Percentiles rank a stretch among this genome's conserved stretches.
These are phyloP conservation scores for Coriaria nepalensis DNA, from an alignment of 306 rosid species.

Conservation along the genomic window DNA sequence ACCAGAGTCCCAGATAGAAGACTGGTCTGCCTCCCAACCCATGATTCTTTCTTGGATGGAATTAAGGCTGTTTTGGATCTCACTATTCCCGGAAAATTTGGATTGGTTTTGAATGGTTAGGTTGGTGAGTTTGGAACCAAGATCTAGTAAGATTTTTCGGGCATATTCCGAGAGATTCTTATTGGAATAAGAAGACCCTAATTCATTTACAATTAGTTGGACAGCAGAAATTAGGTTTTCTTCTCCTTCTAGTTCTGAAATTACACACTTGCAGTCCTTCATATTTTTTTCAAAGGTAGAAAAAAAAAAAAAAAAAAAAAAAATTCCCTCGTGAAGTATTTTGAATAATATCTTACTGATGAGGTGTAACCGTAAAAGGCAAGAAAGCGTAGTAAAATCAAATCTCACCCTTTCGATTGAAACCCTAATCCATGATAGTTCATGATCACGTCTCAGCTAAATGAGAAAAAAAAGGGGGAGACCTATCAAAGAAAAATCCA, in stretches of 20 bases:
- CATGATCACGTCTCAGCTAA: no score
- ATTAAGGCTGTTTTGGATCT: conserved; percentile 26
- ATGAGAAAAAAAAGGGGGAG: no score
- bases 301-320: conserved; percentile 13
- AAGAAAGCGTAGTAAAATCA: no score
- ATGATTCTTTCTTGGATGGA: conserved; percentile 45
- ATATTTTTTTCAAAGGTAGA: conserved; percentile 22
- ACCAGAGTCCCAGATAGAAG: conserved; percentile 68
- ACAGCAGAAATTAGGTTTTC: conserved; percentile 62
- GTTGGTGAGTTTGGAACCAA: conserved; percentile 47
- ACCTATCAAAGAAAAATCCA: no score
- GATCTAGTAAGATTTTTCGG: conserved; percentile 59
- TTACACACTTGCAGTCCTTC: conserved; percentile 36
- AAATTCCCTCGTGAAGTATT: conserved; percentile 16
- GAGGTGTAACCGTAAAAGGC: no score
- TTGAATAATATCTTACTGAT: not conserved
- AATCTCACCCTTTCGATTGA: no score
- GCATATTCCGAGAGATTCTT: conserved; percentile 49
- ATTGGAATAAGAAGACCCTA: conserved; percentile 30
- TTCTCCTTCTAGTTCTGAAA: conserved; percentile 51
- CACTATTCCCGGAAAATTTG: conserved; percentile 23
- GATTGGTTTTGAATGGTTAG: conserved; percentile 23
- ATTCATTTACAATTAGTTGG: conserved; percentile 43
- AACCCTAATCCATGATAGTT: no score
- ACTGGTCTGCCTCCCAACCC: conserved; percentile 67